Evolutionary conservation across 371 early-diverging fungal genomes (phyloP), one percentile per base, ranked within the genome.

Genomic region (Saksenaea vasiformis): DNA sequence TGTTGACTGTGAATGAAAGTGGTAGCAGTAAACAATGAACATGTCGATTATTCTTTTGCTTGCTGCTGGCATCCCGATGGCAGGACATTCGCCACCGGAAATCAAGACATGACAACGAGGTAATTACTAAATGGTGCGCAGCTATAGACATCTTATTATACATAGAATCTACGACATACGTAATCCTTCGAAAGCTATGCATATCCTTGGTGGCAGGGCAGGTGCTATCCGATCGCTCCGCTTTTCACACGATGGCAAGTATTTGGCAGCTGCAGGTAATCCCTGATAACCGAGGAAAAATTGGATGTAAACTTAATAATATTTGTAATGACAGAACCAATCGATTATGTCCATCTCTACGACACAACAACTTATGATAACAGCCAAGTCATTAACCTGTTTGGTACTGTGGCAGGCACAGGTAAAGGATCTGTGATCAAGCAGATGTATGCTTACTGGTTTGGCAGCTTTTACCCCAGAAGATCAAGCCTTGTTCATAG

Each of bases 21-120:
- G 5, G 58, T 78, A 10, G 56, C 36, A n/a, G 31, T 38, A 5
- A 61, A 74, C 5, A 61, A 67, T 19, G 80, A 74, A 26, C 77
- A 74, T 51, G 64, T 79, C 26, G 95, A 93, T 62, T 92, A 81
- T 65, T 90, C 91, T 1, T 96, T 96, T 74, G 83, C 95, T 0
- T 92, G 91, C 58, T 86, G 90, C 13, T 92, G 93, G 87, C 89
- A 89, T 51, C 94, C 95, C 0, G 84, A 87, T 58, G 90, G 88
- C 4, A 75, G 74, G 5, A 72, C 81, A 22, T 68, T 95, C 51
- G 94, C 91, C 0, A 95, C 95, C 0, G 95, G 95, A 19, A 91
- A 90, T 65, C 95, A 95, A 69, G 94, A 92, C 64, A 71, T 67
- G 64, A 80, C 83, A 0, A 71, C 79, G 13, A 69, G 79, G 72